These are phyloP conservation scores for Schrenkiella parvula DNA, from an alignment of 345 rosid genomes.

Conservation along the genomic window DNA sequence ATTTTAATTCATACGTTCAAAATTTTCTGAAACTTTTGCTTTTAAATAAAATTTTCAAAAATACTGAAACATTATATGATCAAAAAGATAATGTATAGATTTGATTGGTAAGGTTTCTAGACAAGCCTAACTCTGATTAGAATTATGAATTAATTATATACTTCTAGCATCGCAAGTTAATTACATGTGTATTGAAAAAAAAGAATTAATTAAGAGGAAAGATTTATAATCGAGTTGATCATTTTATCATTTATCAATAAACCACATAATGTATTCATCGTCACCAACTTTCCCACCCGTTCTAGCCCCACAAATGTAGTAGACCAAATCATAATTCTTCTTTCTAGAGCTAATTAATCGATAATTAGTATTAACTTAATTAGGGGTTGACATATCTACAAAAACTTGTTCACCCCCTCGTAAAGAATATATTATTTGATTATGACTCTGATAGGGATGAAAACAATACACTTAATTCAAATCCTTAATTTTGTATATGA, in stretches of 20 bases:
- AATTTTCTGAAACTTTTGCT: neutral
- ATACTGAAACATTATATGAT: neutral
- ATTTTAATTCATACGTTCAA: too few relatives aligned
- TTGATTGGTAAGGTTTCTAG: neutral
- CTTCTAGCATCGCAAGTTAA: neutral
- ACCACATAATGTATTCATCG: conserved; percentile 27
- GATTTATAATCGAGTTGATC: conserved; percentile 11
- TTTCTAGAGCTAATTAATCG: conserved; percentile 24
- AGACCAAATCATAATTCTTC: conserved; percentile 30
- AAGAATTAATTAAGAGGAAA: conserved; percentile 5
- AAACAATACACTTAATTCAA: neutral
- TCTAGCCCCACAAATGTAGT: conserved; percentile 27
- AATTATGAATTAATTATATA: conserved; percentile 1
- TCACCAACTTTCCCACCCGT: conserved; percentile 37
- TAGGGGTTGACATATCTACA: conserved; percentile 33
- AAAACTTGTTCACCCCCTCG: conserved; percentile 1
- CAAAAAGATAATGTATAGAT: neutral
- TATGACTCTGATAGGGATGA: conserved; percentile 1
- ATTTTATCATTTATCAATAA: neutral
- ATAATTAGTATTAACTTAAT: conserved; percentile 5
- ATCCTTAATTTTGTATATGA: neutral
- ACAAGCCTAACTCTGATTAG: neutral
- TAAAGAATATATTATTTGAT: neutral
- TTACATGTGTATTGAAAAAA: neutral
- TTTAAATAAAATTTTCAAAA: neutral